Conservation (phyloP, 139 green algal genomes). For the Picochlorum sp. region DNA sequence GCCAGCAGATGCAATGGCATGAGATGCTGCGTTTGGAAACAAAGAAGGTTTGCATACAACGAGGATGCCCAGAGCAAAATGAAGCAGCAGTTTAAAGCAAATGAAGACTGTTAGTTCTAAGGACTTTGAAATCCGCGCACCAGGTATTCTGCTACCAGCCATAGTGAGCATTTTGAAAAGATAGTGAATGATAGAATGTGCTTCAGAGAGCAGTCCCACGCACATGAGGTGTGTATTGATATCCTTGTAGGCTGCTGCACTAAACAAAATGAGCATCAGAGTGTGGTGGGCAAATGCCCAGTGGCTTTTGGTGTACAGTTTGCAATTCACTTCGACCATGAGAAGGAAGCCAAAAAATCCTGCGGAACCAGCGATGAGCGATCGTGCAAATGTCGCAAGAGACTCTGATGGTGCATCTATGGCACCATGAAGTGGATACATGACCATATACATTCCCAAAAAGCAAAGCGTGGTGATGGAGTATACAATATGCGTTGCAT, state of each 20-base stretch:
- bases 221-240: slow-evolving; percentile 30
- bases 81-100: not conserved
- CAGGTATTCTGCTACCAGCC: not conserved
- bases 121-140: not conserved
- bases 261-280: slow-evolving; percentile 56
- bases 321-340: slow-evolving; percentile 43
- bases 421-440: slow-evolving; percentile 23
- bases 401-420: slow-evolving; percentile 1
- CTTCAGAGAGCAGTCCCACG: slow-evolving; percentile 27
- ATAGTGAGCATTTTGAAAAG: not conserved
- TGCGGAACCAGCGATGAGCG: slow-evolving; percentile 33
- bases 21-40: not conserved
- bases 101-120: not conserved
- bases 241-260: slow-evolving; percentile 46
- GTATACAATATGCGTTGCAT: slow-evolving; percentile 45
- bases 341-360: slow-evolving; percentile 71
- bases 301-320: slow-evolving; percentile 24
- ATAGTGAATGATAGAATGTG: slow-evolving; percentile 8
- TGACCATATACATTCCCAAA: slow-evolving; percentile 22
- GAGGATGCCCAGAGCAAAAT: not conserved
- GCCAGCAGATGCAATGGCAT: not conserved
- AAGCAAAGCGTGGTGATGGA: slow-evolving; percentile 13
- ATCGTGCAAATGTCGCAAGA: slow-evolving; percentile 14
- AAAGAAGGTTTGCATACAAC: not conserved
- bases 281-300: slow-evolving; percentile 55